phyloP scores from a whole-genome alignment of 441 rosid genomes.

The Biscutella laevigata region DNA sequence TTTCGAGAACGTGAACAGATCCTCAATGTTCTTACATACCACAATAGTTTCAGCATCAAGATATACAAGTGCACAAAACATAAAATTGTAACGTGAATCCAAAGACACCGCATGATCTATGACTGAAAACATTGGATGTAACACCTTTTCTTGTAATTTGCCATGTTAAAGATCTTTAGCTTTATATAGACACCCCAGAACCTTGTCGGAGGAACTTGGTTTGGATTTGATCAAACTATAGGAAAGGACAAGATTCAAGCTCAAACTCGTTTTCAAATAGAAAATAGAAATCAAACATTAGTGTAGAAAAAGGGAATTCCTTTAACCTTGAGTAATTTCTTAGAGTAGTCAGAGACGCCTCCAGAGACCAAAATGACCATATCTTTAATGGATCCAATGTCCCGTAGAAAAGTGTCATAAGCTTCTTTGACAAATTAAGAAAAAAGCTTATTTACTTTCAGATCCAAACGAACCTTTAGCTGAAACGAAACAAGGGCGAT shows the following conservation, averaged over 20 bases:
- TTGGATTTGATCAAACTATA: constrained; percentile 22
- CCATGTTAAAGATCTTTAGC: constrained; percentile 13
- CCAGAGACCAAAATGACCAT: constrained; percentile 82
- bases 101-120: no score
- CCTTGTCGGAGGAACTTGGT: constrained; percentile 11
- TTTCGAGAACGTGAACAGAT: constrained; percentile 64
- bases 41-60: constrained; percentile 96
- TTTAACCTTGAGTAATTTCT: constrained; percentile 49
- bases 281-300: neutral
- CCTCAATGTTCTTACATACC: constrained; percentile 88
- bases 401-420: no score
- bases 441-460: constrained; percentile 47
- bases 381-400: constrained; percentile 59
- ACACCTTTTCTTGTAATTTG: constrained; percentile 3
- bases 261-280: neutral
- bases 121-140: no score
- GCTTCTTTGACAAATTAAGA: constrained; percentile 74
- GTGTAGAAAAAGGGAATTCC: neutral
- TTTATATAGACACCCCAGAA: constrained; percentile 15
- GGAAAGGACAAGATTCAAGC: neutral
- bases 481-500: constrained; percentile 25
- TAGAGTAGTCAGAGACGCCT: constrained; percentile 67
- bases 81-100: neutral
- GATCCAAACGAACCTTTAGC: constrained; percentile 28
- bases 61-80: constrained; percentile 58